Evolutionary conservation across 2,329 filamentous ascomycete species (phyloP), one percentile per base, ranked within the genome.

Genomic region (Acephala macrosclerotiorum): DNA sequence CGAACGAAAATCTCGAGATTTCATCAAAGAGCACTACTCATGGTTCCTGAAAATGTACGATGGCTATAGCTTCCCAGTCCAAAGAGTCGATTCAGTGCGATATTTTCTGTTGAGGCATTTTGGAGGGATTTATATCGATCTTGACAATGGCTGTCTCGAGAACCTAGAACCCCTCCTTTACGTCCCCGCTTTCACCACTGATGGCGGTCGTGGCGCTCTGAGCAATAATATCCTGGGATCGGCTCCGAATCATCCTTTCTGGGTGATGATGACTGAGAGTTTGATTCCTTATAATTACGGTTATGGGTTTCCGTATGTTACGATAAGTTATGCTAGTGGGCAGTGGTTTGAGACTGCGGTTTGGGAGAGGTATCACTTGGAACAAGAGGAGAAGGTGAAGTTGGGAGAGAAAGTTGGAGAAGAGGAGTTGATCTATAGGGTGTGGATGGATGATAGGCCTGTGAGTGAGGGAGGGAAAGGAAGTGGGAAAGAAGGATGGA

Each of bases 81-180:
- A 92, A 76, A 87, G 89, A 65, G 89, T 89, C 49, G 90, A 93
- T 73, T 82, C 89, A 20, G 90, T 93, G 68, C 84, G 91, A 58
- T 93, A 93, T 79, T 92, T 93, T 75, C 84, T 92, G 22, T 83
- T 93, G 40, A 83, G 88, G 59, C 86, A 91, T 76, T 93, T 85
- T 74, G 91, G 91, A 60, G 91, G 91, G 29, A 87, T 91, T 63
- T 93, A 93, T 76, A 87, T 93, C 71, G 91, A 93, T 72, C 77
- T 53, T 16, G 26, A 92, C 76, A 89, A 89, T 60, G 90, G 90
- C 71, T 93, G 90, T 80, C 85, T 88, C 71, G 85, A 88, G 65
- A 85, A 85, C 58, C 83, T 92, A 57, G 88, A 90, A 70, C 87
- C 88, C 56, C 82, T 91, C 18, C 85, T 89, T 60, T 83, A 85